Percentiles rank a stretch among this genome's conserved stretches.
Evolutionary conservation across 495 filamentous ascomycete genomes (phyloP).

Genomic region (Letharia lupina): DNA sequence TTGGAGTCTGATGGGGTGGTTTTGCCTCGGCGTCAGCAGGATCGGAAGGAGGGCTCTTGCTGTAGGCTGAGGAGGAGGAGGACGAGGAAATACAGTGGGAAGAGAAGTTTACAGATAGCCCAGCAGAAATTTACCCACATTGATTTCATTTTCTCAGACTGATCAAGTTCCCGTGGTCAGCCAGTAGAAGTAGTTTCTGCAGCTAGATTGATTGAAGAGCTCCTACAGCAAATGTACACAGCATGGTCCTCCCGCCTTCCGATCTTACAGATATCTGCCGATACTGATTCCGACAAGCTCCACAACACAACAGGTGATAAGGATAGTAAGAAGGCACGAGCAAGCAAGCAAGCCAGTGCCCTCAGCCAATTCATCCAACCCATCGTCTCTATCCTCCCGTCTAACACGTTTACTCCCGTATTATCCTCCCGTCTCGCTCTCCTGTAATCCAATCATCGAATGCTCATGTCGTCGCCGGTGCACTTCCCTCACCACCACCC

Average conservation of each 20-base stretch:
- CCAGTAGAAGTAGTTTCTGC: neutral
- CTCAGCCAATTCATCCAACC: neutral
- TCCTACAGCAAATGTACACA: slow-evolving; percentile 1
- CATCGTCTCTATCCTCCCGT: neutral
- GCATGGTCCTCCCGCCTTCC: neutral
- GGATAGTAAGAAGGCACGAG: neutral
- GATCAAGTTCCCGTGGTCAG: neutral
- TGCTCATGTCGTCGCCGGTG: neutral
- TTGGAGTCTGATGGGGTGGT: neutral
- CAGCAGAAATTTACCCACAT: no score
- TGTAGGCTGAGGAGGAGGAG: neutral
- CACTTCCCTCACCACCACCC: neutral
- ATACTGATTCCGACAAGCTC: neutral
- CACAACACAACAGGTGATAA: neutral
- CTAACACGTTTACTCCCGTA: neutral
- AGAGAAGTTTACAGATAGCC: no score
- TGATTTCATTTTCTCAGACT: no score
- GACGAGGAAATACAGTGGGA: no score
- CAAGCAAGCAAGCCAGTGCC: neutral
- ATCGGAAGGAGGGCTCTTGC: neutral
- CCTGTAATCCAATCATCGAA: neutral
- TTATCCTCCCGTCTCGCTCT: neutral
- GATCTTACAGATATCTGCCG: neutral
- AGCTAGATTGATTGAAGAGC: neutral
- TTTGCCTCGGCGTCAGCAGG: neutral